Percentiles rank a stretch among this genome's conserved stretches.
These are phyloP conservation scores for Penicillium corylophilum DNA, from an alignment of 2,329 filamentous ascomycete genomes.

Conservation along the genomic window DNA sequence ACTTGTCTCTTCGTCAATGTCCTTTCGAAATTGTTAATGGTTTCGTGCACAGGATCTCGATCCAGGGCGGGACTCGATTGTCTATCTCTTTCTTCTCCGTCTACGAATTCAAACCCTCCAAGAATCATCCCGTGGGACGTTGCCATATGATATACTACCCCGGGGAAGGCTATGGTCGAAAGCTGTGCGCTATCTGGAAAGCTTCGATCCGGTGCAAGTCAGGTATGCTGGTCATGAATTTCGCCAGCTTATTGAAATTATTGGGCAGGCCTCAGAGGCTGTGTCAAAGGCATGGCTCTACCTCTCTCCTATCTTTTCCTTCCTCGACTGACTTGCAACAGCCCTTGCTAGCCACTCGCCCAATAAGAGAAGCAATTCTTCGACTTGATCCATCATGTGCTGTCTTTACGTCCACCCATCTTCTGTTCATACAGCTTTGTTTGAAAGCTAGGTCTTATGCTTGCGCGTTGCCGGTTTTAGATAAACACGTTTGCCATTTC, in stretches of 20 bases:
- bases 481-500: constrained; percentile 44
- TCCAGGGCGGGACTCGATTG: constrained; percentile 58
- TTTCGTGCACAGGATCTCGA: constrained; percentile 40
- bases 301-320: not conserved
- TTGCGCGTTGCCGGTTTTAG: constrained; percentile 42
- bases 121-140: constrained; percentile 34
- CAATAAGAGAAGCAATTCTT: constrained; percentile 46
- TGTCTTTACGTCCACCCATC: constrained; percentile 46
- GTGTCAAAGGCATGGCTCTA: constrained; percentile 33
- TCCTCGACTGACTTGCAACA: constrained; percentile 22
- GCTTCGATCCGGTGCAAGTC: constrained; percentile 50
- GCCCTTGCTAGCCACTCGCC: constrained; percentile 40
- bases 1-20: not conserved
- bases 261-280: constrained; percentile 34
- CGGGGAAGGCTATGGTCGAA: constrained; percentile 51
- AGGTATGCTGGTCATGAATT: constrained; percentile 46
- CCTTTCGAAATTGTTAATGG: not conserved
- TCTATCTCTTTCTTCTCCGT: constrained; percentile 57
- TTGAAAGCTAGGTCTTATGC: constrained; percentile 43
- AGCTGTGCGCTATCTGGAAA: constrained; percentile 52
- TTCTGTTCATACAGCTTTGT: constrained; percentile 42
- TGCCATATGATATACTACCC: constrained; percentile 44
- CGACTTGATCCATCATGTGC: constrained; percentile 45
- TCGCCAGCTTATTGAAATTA: constrained; percentile 36
- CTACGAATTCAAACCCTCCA: constrained; percentile 46